Evolutionary conservation across 148 eudicot genomes (phyloP).

Genomic region (Rhododendron mucronatum): DNA sequence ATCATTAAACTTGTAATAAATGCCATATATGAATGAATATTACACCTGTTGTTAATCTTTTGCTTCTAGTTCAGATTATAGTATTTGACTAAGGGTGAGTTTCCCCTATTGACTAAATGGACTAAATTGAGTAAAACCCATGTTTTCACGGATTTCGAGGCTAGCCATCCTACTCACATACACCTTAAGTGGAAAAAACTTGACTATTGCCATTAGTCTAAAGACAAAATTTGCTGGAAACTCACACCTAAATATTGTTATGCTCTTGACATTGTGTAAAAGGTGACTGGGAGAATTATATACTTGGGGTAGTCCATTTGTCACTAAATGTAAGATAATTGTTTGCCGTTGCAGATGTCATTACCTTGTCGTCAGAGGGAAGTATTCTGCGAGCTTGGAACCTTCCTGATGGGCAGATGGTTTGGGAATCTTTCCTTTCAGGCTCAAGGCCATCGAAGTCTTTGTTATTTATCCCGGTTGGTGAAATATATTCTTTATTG

Average conservation of each 20-base stretch:
- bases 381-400: slow-evolving; percentile 93
- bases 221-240: background rate
- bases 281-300: background rate
- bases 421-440: slow-evolving; percentile 82
- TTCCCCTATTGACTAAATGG: background rate
- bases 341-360: slow-evolving; percentile 53
- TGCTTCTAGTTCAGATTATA: background rate
- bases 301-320: background rate
- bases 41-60: background rate
- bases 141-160: background rate
- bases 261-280: background rate
- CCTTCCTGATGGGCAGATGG: slow-evolving; percentile 99
- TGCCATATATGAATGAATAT: background rate
- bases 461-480: slow-evolving; percentile 61
- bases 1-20: background rate
- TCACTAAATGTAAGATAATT: background rate
- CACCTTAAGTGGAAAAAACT: background rate
- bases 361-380: slow-evolving; percentile 81
- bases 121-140: background rate
- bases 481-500: slow-evolving; percentile 19
- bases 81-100: background rate
- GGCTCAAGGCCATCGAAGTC: slow-evolving; percentile 65
- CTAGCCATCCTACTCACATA: background rate
- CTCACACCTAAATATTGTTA: background rate
- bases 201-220: background rate